These are phyloP conservation scores for Xylogone sp. DNA, from an alignment of 2,329 filamentous ascomycete genomes.

Conservation along the genomic window DNA sequence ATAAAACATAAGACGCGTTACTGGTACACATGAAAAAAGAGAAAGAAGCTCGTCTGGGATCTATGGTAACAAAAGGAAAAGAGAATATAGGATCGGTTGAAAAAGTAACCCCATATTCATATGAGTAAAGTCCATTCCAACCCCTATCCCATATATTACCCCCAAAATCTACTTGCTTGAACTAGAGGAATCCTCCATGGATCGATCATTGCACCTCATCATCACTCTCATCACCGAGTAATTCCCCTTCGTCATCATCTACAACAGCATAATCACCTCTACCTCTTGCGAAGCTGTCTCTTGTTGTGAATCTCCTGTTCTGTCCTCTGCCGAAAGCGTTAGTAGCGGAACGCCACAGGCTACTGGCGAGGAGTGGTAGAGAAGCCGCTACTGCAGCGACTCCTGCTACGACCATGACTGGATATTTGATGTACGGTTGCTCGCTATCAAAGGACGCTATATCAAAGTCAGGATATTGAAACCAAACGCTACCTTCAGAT, in stretches of 20 bases:
- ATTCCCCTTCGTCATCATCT: conserved; percentile 90
- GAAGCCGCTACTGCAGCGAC: conserved; percentile 55
- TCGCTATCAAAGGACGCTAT: conserved; percentile 59
- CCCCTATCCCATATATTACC: no score
- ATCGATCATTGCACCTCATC: conserved; percentile 64
- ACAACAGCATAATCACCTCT: conserved; percentile 85
- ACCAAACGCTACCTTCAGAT: no score
- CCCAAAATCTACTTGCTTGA: no score
- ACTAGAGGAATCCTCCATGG: no score
- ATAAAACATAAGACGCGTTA: no score
- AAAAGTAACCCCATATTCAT: no score
- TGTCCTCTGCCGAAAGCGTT: conserved; percentile 48
- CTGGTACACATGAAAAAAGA: no score
- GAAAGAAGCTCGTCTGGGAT: no score
- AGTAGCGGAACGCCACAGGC: conserved; percentile 64
- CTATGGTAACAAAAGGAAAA: no score
- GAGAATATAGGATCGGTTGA: no score
- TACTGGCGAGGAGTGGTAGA: conserved; percentile 67
- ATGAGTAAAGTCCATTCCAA: no score
- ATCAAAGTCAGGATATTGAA: conserved; percentile 16
- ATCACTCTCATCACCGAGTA: conserved; percentile 89
- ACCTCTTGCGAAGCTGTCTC: conserved; percentile 83
- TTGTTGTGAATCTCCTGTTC: conserved; percentile 67
- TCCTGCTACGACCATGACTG: conserved; percentile 69
- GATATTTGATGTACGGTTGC: conserved; percentile 75